Evolutionary conservation across 495 filamentous ascomycete species (phyloP), one percentile per base, ranked within the genome.

Genomic region (Hypoxylon fragiforme): DNA sequence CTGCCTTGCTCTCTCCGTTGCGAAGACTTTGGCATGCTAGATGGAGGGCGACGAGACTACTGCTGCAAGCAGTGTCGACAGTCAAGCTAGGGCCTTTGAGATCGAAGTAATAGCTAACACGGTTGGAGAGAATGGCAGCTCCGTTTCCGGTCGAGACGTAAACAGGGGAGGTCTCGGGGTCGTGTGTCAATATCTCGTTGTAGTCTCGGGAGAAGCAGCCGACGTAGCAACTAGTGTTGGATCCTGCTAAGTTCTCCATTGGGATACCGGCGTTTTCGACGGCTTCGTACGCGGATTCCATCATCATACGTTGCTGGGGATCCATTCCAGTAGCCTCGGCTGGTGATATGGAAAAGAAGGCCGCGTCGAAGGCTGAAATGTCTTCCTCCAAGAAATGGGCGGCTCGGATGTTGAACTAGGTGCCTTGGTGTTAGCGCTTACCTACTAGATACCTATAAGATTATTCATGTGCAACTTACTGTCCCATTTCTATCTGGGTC

Each of bases 41-140:
- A 64, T 84, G 74, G 3, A 85, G 50, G 1, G 76, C 77, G 1
- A 78, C 60, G 31, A 85, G 64, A 48, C 75, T 76, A 7, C 74
- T 71, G 0, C 77, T 81, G 50, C 82, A 84, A 6, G 76, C 81
- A 1, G 79, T 81, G 57, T 77, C 76, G 8, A 82, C 46, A 6
- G 70, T 70, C 15, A 74, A 60, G 43, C 72, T 75, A 12, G 57
- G 53, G 1, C 62, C 62, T 3, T 47, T 42, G 2, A 61, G 40
- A 21, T 58, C 54, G 18, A 54, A 62, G 30, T 62, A 55, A 24
- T 50, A 65, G n/a, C 53, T 58, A 8, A 65, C 50, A 13, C 62
- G 57, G 45, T 65, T 67, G 14, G 57, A 45, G n/a, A 58, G 70
- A 67, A 61, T 79, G 69, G 7, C 75, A 18, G 34, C 34, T 37